Conservation (phyloP, 345 rosid species). For the Eucalyptus fibrosa region DNA sequence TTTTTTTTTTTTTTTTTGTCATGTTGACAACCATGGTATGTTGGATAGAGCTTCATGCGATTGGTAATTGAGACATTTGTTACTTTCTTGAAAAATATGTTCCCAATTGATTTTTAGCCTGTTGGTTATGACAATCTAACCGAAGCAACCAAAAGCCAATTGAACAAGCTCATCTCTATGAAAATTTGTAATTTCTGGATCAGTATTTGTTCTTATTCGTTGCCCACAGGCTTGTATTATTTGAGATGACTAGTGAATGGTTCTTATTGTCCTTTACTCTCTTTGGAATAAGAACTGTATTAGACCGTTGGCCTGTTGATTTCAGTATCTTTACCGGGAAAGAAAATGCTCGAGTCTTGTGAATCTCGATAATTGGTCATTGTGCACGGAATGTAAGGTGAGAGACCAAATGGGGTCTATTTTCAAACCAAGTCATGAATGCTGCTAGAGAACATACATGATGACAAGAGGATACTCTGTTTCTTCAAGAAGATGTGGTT, state of each 20-base stretch:
- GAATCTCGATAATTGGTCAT: background rate
- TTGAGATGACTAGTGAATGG: background rate
- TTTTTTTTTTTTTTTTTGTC: background rate
- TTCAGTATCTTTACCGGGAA: background rate
- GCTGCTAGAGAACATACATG: background rate
- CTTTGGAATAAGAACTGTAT: background rate
- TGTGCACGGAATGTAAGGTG: background rate
- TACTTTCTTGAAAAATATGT: background rate
- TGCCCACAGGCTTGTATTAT: background rate
- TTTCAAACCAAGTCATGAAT: background rate
- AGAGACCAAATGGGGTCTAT: background rate
- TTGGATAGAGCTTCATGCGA: background rate
- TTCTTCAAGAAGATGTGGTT: background rate
- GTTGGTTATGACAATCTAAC: background rate
- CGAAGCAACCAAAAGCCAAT: background rate
- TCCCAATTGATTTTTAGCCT: background rate
- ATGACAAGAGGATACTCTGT: background rate
- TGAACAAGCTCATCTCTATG: background rate
- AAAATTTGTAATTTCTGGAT: background rate
- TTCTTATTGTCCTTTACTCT: background rate
- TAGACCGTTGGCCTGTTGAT: background rate
- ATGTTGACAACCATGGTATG: background rate
- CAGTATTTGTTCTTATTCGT: background rate
- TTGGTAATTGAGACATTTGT: background rate
- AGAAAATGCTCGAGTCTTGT: background rate